These are phyloP conservation scores for Knufia petricola DNA, from an alignment of 2,329 filamentous ascomycete genomes.

Conservation along the genomic window DNA sequence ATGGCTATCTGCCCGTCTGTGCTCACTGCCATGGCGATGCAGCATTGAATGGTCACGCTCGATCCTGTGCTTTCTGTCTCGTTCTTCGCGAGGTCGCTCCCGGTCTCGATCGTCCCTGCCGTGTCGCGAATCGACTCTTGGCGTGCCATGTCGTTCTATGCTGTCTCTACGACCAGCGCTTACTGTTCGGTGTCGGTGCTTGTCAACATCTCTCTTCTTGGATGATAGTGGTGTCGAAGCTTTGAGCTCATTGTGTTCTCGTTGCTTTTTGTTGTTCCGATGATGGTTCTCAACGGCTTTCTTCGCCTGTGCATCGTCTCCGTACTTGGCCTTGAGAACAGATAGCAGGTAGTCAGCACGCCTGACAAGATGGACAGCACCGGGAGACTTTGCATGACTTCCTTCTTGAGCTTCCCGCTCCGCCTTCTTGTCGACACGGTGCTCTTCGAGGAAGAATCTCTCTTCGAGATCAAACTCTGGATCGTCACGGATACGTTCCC, in stretches of 20 bases:
- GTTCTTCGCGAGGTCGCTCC: slow-evolving; percentile 19
- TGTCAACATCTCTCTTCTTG: slow-evolving; percentile 37
- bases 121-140: slow-evolving; percentile 31
- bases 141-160: slow-evolving; percentile 35
- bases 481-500: slow-evolving; percentile 90
- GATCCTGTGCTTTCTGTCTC: slow-evolving; percentile 19
- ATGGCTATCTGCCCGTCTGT: slow-evolving; percentile 25
- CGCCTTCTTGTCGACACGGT: slow-evolving; percentile 95
- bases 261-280: slow-evolving; percentile 76
- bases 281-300: slow-evolving; percentile 84
- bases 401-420: slow-evolving; percentile 68
- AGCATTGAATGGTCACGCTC: slow-evolving; percentile 13
- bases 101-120: slow-evolving; percentile 27
- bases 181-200: slow-evolving; percentile 32
- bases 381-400: slow-evolving; percentile 63
- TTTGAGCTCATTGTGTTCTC: slow-evolving; percentile 15
- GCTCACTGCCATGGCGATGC: slow-evolving; percentile 22
- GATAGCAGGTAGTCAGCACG: slow-evolving; percentile 90
- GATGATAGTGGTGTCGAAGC: slow-evolving; percentile 35
- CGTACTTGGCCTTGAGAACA: slow-evolving; percentile 81
- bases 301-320: slow-evolving; percentile 59
- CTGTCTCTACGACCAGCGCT: slow-evolving; percentile 34
- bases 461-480: slow-evolving; percentile 72
- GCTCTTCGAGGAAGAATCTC: slow-evolving; percentile 94
- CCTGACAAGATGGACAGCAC: slow-evolving; percentile 92